Percentiles rank a stretch among this genome's conserved stretches.
Conservation (phyloP, 2,329 filamentous ascomycete species). For the Cercospora nicotianae region DNA sequence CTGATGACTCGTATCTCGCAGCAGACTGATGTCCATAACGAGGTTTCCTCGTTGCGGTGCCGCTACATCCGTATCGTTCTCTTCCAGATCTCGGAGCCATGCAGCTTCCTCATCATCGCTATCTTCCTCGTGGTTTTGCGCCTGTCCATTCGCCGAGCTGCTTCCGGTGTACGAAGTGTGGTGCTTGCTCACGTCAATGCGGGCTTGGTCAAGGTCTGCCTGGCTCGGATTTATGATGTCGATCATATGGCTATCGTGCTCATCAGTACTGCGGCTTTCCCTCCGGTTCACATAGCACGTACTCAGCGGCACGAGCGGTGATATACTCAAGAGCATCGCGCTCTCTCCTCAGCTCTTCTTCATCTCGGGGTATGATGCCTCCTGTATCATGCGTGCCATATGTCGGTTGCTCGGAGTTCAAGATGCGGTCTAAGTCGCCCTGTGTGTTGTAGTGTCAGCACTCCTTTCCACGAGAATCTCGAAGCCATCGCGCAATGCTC, state of each 20-base stretch:
- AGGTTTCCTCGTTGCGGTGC: conserved; percentile 32
- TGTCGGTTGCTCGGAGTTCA: conserved; percentile 46
- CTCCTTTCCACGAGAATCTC: neutral
- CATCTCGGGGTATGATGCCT: conserved; percentile 45
- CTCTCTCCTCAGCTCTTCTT: conserved; percentile 51
- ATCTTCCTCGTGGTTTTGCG: conserved; percentile 12
- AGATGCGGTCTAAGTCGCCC: conserved; percentile 49
- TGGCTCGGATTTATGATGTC: conserved; percentile 49
- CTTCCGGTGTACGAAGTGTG: conserved; percentile 12
- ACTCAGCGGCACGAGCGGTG: conserved; percentile 53
- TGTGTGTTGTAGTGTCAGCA: conserved; percentile 31
- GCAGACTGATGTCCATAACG: conserved; percentile 30
- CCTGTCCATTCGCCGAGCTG: neutral
- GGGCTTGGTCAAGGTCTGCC: conserved; percentile 35
- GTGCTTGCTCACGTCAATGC: conserved; percentile 10
- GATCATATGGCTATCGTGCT: conserved; percentile 48
- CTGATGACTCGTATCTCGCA: conserved; percentile 14
- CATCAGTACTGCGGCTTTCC: neutral
- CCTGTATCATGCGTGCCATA: conserved; percentile 47
- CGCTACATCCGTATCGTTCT: conserved; percentile 31
- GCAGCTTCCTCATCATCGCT: conserved; percentile 32
- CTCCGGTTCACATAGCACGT: conserved; percentile 23
- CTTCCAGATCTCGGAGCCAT: conserved; percentile 37
- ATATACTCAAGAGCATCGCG: conserved; percentile 52
- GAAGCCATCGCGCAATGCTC: conserved; percentile 23